Percentiles rank a stretch among this genome's conserved stretches.
phyloP scores from a whole-genome alignment of 2,329 filamentous ascomycete genomes.

The Colletotrichum sp. region DNA sequence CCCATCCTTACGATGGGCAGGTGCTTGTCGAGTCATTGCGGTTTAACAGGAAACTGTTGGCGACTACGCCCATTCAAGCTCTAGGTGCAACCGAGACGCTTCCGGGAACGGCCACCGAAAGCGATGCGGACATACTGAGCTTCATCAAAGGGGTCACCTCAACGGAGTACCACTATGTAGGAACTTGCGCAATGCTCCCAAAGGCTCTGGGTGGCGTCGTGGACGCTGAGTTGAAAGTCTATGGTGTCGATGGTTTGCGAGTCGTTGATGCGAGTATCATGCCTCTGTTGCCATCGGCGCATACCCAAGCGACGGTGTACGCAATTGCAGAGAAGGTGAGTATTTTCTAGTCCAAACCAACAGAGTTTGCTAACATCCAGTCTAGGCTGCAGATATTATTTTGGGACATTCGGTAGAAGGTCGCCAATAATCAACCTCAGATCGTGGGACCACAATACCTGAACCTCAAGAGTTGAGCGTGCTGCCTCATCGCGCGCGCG shows the following conservation, averaged over 20 bases:
- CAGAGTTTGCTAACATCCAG: not conserved
- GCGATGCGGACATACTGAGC: not conserved
- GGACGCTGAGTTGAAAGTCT: slow-evolving; percentile 27
- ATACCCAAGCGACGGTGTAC: slow-evolving; percentile 22
- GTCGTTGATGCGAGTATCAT: slow-evolving; percentile 24
- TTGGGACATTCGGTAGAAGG: not conserved
- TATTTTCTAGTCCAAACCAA: not conserved
- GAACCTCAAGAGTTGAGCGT: not conserved
- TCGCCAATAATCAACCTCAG: not conserved
- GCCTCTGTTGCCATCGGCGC: slow-evolving; percentile 20
- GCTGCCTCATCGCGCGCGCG: not conserved
- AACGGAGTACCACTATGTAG: slow-evolving; percentile 25
- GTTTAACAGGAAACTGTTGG: not conserved
- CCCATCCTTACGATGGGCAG: not conserved
- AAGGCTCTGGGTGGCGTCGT: slow-evolving; percentile 30
- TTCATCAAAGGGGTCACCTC: not conserved
- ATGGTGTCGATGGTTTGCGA: slow-evolving; percentile 26
- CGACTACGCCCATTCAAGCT: not conserved
- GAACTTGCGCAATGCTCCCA: slow-evolving; percentile 31
- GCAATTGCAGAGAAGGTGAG: slow-evolving; percentile 21
- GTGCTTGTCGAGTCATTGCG: slow-evolving; percentile 21
- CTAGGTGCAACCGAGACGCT: slow-evolving; percentile 12
- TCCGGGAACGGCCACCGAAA: slow-evolving; percentile 24
- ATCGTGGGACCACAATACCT: not conserved
- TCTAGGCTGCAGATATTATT: not conserved